A percentile compares a stretch with the other conserved stretches of the same genome.
Evolutionary conservation across 345 rosid genomes (phyloP).

Genomic region (Cardiospermum halicacabum): DNA sequence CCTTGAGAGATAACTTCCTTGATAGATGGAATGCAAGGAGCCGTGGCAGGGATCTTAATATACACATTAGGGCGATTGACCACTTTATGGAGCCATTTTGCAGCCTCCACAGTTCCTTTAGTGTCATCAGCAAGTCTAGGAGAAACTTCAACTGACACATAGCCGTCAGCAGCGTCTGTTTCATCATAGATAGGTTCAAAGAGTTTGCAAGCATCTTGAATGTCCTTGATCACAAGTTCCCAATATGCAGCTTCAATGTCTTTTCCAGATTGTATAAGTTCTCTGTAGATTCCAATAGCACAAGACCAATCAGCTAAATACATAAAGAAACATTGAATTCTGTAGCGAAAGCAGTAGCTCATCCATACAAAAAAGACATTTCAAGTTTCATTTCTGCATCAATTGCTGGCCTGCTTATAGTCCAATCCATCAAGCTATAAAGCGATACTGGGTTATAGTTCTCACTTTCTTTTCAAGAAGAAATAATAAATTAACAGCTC

Average conservation of each 20-base stretch:
- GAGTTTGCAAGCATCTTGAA: conserved; percentile 95
- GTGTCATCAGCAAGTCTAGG: conserved; percentile 95
- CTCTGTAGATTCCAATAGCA: conserved; percentile 41
- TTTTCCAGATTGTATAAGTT: conserved; percentile 84
- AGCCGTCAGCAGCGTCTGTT: conserved; percentile 91
- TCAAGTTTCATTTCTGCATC: neutral
- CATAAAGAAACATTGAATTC: neutral
- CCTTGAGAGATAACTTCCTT: conserved; percentile 86
- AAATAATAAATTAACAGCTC: neutral
- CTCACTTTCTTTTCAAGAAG: neutral
- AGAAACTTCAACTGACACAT: conserved; percentile 97
- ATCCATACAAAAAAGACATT: neutral
- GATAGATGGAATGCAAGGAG: conserved; percentile 81
- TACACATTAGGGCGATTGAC: conserved; percentile 82
- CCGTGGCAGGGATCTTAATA: conserved; percentile 97
- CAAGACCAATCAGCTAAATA: neutral
- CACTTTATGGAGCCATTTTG: conserved; percentile 82
- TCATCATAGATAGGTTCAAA: conserved; percentile 90
- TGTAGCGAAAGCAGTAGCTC: neutral
- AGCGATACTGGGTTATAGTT: neutral
- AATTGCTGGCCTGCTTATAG: neutral
- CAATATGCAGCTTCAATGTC: conserved; percentile 88
- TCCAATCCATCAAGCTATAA: neutral
- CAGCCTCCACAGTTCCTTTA: conserved; percentile 79
- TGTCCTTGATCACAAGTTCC: conserved; percentile 98